A percentile compares a stretch with the other conserved stretches of the same genome.
phyloP scores from a whole-genome alignment of 192 early-diverging fungal species.

The Lobulomyces angularis region DNA sequence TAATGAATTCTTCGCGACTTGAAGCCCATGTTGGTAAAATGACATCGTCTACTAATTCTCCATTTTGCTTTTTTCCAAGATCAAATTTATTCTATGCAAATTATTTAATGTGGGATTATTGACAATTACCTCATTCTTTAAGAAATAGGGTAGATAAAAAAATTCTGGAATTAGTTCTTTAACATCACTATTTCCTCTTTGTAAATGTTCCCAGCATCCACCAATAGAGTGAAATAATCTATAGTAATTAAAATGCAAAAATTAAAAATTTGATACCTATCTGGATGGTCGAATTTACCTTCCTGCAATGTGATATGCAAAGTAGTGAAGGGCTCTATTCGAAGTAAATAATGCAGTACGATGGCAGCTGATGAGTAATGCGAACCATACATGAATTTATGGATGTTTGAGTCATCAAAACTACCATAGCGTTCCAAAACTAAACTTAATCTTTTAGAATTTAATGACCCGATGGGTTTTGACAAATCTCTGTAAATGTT shows the following conservation, averaged over 20 bases:
- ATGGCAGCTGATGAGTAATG: slow-evolving; percentile 77
- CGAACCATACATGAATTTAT: slow-evolving; percentile 67
- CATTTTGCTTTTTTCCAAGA: slow-evolving; percentile 50
- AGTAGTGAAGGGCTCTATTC: slow-evolving; percentile 74
- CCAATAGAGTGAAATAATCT: slow-evolving; percentile 63
- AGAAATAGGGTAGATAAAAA: slow-evolving; percentile 87
- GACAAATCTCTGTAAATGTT: slow-evolving; percentile 61
- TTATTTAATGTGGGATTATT: slow-evolving; percentile 15
- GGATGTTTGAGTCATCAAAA: slow-evolving; percentile 28
- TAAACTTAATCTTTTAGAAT: slow-evolving; percentile 33
- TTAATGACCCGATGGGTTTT: slow-evolving; percentile 64
- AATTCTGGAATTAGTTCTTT: slow-evolving; percentile 94
- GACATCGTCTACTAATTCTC: slow-evolving; percentile 47
- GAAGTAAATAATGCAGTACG: slow-evolving; percentile 64
- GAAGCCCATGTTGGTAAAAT: slow-evolving; percentile 76
- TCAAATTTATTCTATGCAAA: slow-evolving; percentile 52
- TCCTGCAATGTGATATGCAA: no score
- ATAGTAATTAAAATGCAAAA: no score
- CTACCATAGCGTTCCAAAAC: slow-evolving; percentile 31
- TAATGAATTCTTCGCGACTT: slow-evolving; percentile 68
- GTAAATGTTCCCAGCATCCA: slow-evolving; percentile 63
- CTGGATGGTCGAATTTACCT: slow-evolving; percentile 74
- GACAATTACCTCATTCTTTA: slow-evolving; percentile 34
- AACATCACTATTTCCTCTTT: slow-evolving; percentile 68
- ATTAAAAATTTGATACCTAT: no score